These are phyloP conservation scores for Afroboletus lepidellus DNA, from an alignment of 1,284 basidiomycete genomes.

Conservation along the genomic window DNA sequence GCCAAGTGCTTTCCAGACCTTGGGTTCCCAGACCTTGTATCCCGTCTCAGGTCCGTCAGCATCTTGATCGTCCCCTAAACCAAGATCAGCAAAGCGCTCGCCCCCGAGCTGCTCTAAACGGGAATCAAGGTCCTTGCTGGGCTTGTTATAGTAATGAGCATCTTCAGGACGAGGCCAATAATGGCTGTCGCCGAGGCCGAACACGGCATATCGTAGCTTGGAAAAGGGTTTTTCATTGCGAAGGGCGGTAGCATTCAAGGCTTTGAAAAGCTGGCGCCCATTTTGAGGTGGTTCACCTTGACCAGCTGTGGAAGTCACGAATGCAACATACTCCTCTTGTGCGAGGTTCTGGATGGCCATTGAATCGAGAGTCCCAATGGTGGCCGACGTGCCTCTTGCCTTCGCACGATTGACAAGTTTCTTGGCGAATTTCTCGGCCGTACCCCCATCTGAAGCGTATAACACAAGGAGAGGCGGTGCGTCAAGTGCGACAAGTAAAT, in stretches of 20 bases:
- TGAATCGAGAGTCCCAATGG: slow-evolving; percentile 74
- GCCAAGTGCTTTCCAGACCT: slow-evolving; percentile 92
- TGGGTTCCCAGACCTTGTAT: slow-evolving; percentile 93
- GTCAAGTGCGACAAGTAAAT: slow-evolving; percentile 82
- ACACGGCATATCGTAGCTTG: slow-evolving; percentile 79
- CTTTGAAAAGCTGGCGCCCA: slow-evolving; percentile 88
- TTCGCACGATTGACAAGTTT: slow-evolving; percentile 82
- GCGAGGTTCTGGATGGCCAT: slow-evolving; percentile 72
- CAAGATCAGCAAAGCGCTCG: slow-evolving; percentile 69
- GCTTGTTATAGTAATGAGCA: slow-evolving; percentile 97
- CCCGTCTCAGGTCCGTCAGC: slow-evolving; percentile 96
- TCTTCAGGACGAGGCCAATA: slow-evolving; percentile 99
- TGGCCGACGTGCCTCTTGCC: slow-evolving; percentile 80
- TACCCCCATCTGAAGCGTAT: slow-evolving; percentile 93
- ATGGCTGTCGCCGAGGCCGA: slow-evolving; percentile 97
- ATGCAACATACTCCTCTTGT: slow-evolving; percentile 80
- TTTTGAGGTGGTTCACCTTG: slow-evolving; percentile 99
- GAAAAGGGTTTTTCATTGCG: slow-evolving; percentile 55
- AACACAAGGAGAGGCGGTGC: slow-evolving; percentile 88
- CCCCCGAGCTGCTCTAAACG: slow-evolving; percentile 78
- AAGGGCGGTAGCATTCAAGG: slow-evolving; percentile 67
- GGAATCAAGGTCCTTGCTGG: slow-evolving; percentile 87
- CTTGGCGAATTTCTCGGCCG: slow-evolving; percentile 95
- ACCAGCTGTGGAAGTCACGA: slow-evolving; percentile 96
- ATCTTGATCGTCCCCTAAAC: slow-evolving; percentile 96